Percentiles rank a stretch among this genome's conserved stretches.
phyloP scores from a whole-genome alignment of 1,284 basidiomycete genomes.

The Malassezia caprae region DNA sequence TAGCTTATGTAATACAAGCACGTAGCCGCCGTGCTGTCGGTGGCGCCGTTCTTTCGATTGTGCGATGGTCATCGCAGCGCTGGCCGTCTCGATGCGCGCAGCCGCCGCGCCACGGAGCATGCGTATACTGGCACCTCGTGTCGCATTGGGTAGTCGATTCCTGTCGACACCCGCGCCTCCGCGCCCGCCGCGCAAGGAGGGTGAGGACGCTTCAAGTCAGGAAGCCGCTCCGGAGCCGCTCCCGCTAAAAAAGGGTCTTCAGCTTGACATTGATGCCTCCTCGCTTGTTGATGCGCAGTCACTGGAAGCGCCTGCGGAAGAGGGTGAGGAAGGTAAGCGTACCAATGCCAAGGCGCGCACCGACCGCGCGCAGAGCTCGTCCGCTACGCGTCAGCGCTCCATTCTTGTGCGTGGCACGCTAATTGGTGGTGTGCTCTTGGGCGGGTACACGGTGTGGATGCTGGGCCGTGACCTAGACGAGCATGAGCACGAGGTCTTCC shows the following conservation, averaged over 20 bases:
- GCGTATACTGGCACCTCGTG: not conserved
- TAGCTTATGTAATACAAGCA: not conserved
- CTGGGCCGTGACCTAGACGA: conserved; percentile 19
- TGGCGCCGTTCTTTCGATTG: not conserved
- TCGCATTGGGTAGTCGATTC: not conserved
- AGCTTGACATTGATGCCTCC: conserved; percentile 16
- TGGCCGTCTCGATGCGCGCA: not conserved
- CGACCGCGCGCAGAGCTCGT: not conserved
- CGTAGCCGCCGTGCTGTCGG: not conserved
- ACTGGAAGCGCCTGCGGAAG: conserved; percentile 8
- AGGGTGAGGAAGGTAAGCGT: not conserved
- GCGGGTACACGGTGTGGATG: conserved; percentile 14
- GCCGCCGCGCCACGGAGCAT: not conserved
- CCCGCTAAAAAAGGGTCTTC: not conserved
- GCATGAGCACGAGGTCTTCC: conserved; percentile 15
- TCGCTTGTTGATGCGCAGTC: conserved; percentile 7
- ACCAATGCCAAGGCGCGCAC: conserved; percentile 16
- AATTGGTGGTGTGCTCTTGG: not conserved
- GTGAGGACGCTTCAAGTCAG: not conserved
- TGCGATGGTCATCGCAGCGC: not conserved
- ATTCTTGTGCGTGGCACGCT: conserved; percentile 8
- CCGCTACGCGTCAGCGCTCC: not conserved
- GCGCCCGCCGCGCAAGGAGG: not conserved
- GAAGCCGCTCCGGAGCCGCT: not conserved
- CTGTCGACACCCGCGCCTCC: not conserved